Base-by-base conservation (phyloP, 192 early-diverging fungal genomes). In the Phlyctochytrium arcticum region DNA sequence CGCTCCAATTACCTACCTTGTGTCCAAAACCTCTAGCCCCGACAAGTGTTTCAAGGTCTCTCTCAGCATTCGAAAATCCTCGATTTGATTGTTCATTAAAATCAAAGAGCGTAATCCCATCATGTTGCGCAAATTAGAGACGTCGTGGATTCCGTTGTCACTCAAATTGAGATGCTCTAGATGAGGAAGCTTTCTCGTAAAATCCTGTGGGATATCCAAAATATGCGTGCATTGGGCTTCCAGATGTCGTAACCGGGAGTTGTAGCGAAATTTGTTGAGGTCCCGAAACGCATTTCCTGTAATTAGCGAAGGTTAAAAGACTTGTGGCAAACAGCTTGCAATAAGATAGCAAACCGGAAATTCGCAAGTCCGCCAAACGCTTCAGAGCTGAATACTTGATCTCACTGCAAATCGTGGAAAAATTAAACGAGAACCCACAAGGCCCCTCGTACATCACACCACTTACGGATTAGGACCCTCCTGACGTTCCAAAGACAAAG, bases 401-500 rank as follows among this genome's bases (percentile, higher is more conserved):
- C n/a, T 23, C 17, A 9, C 59, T 48, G 59, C 1, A 46, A 9
- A 26, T 6, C 15, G n/a, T 19, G n/a, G n/a, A 47, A 33, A n/a
- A 21, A 64, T 9, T n/a, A n/a, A n/a, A n/a, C n/a, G n/a, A n/a
- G n/a, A n/a, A n/a, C n/a, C n/a, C n/a, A n/a, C n/a, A n/a, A n/a
- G n/a, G n/a, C n/a, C n/a, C n/a, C n/a, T n/a, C n/a, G n/a, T n/a
- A n/a, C n/a, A n/a, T n/a, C n/a, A n/a, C n/a, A n/a, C 7, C 15
- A 68, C 56, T 49, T 33, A 60, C 66, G 60, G 21, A 0, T 56
- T 33, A 3, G 50, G 17, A 0, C 10, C 57, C 19, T 6, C 29
- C 23, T 70, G 68, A 57, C 39, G 21, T 21, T 67, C 53, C 6
- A 70, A 10, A 15, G 60, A 70, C 10, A 70, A 47, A n/a, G 7